Evolutionary conservation across 2,329 filamentous ascomycete species (phyloP), one percentile per base, ranked within the genome.

Genomic region (Curvularia eragrostidis): DNA sequence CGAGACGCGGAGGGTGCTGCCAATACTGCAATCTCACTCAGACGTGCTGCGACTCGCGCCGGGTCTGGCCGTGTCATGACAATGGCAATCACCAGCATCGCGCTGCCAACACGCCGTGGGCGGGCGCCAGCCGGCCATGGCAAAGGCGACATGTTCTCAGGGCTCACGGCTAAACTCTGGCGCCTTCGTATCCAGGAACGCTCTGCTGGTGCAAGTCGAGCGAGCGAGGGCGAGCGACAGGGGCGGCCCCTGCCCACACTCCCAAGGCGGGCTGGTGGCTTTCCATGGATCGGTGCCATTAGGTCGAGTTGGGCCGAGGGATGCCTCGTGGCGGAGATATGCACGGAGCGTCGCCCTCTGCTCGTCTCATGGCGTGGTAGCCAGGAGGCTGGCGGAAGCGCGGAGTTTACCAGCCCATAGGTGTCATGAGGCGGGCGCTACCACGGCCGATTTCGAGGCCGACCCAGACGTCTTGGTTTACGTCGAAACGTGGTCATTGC

Each of bases 291-390:
- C 71, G 73, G 73, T 61, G 56, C 52, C 52, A 68, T 60, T 48
- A 50, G 42, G 54, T 53, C 56, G 48, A 64, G 62, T 68, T 54
- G 55, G 62, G 59, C 72, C 71, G 72, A 70, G 44, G 21, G 34
- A 38, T 48, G 32, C 36, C 65, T 74, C 72, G 73, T 75, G 72
- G 72, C 67, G 51, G 58, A 41, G 52, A 56, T 48, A 50, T 48
- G 61, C 65, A 59, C 57, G 53, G 60, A 55, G 46, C 56, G 51
- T 44, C 23, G 47, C 51, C 52, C 51, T 50, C 57, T 62, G 44
- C 38, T 61, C 38, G 26, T 10, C 28, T 10, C 28, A 30, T 57
- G 48, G 54, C 47, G 63, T 56, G 61, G 58, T 64, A 21, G 59
- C 30, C 10, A 67, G 65, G 62, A 60, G 53, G 53, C 39, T 59